A percentile compares a stretch with the other conserved stretches of the same genome.
Conservation (phyloP, 1,284 basidiomycete species). For the Ustilago sp. region DNA sequence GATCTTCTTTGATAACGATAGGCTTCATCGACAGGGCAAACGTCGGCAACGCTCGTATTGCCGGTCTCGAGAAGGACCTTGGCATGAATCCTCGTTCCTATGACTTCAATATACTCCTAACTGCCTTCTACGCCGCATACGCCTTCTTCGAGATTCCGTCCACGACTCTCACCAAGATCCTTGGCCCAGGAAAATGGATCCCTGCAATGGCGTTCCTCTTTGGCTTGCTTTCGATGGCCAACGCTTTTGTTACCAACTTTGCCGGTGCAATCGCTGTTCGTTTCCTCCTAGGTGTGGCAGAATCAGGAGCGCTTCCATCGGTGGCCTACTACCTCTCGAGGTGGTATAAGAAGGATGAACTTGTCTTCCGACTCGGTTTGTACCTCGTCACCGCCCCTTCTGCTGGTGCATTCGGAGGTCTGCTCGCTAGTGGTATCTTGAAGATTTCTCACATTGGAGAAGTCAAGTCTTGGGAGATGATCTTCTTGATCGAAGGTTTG, state of each 20-base stretch:
- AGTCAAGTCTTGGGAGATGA: conserved; percentile 66
- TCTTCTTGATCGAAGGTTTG: conserved; percentile 70
- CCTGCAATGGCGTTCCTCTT: conserved; percentile 61
- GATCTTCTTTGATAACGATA: not conserved
- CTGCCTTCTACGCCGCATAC: conserved; percentile 53
- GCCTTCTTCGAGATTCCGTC: conserved; percentile 73
- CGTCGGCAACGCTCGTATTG: conserved; percentile 63
- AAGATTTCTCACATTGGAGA: conserved; percentile 40
- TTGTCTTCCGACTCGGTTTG: conserved; percentile 68
- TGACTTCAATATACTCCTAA: conserved; percentile 62
- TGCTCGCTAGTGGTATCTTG: conserved; percentile 57
- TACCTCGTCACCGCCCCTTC: conserved; percentile 56
- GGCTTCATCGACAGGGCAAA: conserved; percentile 42
- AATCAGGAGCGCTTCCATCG: conserved; percentile 68
- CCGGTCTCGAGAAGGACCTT: conserved; percentile 56
- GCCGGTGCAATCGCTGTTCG: conserved; percentile 67
- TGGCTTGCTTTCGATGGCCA: conserved; percentile 42
- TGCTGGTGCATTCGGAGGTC: conserved; percentile 67
- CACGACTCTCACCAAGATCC: conserved; percentile 74
- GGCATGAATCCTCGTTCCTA: conserved; percentile 52
- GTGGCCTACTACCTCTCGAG: conserved; percentile 66
- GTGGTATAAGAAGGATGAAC: conserved; percentile 69
- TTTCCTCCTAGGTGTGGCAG: conserved; percentile 67
- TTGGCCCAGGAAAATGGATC: conserved; percentile 70
- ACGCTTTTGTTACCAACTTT: conserved; percentile 68